Base-by-base conservation (phyloP, 2,329 filamentous ascomycete species). In the Trichophyton rubrum region DNA sequence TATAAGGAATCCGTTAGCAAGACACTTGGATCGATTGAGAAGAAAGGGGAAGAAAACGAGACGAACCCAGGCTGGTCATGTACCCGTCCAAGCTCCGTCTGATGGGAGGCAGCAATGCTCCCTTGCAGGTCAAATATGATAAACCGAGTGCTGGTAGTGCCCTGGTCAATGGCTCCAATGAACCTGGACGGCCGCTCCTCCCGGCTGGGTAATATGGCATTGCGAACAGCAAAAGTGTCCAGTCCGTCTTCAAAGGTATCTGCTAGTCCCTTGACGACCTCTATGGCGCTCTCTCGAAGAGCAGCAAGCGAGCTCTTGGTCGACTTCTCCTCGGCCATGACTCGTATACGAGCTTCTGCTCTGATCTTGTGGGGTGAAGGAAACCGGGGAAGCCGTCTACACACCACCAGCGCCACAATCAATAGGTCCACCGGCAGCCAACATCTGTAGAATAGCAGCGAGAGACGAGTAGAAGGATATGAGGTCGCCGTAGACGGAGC, bases 111-210 rank as follows among this genome's bases (percentile, higher is more conserved):
- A 51, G 93, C 82, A 3, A 88, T 88, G 62, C 87, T 84, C 60
- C 90, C 90, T 47, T 82, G 77, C 65, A 84, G 84, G 74, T 95
- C 85, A 76, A 96, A 96, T 70, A 96, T 91, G 67, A 96, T 82
- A 75, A 96, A 96, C 41, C 90, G 83, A 38, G 90, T 89, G 62
- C 88, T 92, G 35, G 90, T 96, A 11, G 90, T 96, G 62, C 90
- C 90, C 69, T 95, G 89, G 71, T 96, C 90, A 71, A 96, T 91
- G 67, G 88, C 89, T 62, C 90, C 90, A 63, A 95, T 86, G 69
- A 89, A 95, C n/a, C 62, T 59, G 33, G 22, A 47, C 17, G 27
- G 40, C 24, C 30, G 59, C 11, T 49, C 51, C 15, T 55, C 51
- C 2, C 51, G 27, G 13, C 51, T 55, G 30, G 15, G 51, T 1